Conservation (phyloP, 306 rosid genomes). For the Casuarina cunninghamiana region DNA sequence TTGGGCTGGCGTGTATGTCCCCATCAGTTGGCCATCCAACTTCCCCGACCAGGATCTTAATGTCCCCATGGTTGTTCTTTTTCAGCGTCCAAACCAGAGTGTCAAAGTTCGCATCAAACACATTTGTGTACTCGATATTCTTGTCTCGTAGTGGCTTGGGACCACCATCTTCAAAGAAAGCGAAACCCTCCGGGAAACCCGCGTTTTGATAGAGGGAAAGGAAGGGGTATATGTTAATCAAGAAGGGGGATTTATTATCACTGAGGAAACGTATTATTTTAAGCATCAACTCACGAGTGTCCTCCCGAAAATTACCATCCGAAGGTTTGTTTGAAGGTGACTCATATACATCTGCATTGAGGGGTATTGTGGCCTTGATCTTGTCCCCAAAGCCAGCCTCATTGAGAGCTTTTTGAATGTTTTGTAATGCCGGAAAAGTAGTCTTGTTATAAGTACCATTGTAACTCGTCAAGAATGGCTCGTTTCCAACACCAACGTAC, state of each 20-base stretch:
- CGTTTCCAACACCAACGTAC: conserved; percentile 79
- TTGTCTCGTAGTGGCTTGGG: conserved; percentile 36
- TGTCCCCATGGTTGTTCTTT: conserved; percentile 35
- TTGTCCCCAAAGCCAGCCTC: conserved; percentile 49
- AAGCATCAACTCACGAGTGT: conserved; percentile 33
- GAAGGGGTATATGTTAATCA: conserved; percentile 82
- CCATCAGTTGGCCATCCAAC: conserved; percentile 94
- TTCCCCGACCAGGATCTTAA: conserved; percentile 64
- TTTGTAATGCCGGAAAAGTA: conserved; percentile 67
- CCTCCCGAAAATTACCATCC: conserved; percentile 49
- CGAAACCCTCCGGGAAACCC: conserved; percentile 54
- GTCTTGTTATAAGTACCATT: conserved; percentile 34
- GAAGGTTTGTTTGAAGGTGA: conserved; percentile 60
- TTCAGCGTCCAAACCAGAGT: conserved; percentile 58
- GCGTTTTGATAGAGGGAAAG: conserved; percentile 52
- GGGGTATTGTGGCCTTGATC: conserved; percentile 60
- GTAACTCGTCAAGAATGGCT: conserved; percentile 65
- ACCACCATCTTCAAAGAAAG: conserved; percentile 48
- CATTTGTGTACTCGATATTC: conserved; percentile 40
- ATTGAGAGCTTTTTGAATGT: conserved; percentile 63
- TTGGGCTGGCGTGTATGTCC: conserved; percentile 30
- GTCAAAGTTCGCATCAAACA: conserved; percentile 76
- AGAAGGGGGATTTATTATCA: conserved; percentile 50
- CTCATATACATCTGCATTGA: conserved; percentile 79
- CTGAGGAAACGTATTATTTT: conserved; percentile 45